These are phyloP conservation scores for Claviceps sp. DNA, from an alignment of 2,329 filamentous ascomycete genomes.

Conservation along the genomic window DNA sequence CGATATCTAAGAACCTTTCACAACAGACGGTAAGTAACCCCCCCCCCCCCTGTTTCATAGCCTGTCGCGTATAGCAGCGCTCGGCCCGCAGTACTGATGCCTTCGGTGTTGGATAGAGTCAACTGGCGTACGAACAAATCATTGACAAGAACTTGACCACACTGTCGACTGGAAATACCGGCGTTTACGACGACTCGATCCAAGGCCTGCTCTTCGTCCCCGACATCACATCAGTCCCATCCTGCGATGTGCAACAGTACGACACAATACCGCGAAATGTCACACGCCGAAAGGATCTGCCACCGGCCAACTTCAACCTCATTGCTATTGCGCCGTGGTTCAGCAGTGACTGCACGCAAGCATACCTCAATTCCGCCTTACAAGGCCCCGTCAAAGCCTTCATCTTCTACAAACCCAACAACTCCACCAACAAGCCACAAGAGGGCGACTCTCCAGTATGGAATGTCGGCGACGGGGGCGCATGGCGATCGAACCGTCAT, in stretches of 20 bases:
- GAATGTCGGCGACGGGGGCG: conserved; percentile 53
- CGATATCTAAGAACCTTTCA: conserved; percentile 43
- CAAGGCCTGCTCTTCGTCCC: conserved; percentile 80
- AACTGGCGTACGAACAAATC: conserved; percentile 39
- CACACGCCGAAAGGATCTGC: conserved; percentile 58
- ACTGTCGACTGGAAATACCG: conserved; percentile 54
- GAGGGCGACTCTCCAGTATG: conserved; percentile 50
- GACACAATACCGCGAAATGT: conserved; percentile 62
- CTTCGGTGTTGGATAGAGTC: conserved; percentile 15
- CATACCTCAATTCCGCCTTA: conserved; percentile 53
- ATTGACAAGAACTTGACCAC: conserved; percentile 54
- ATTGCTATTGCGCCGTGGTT: conserved; percentile 84
- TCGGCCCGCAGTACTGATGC: background rate
- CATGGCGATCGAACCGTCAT: conserved; percentile 57
- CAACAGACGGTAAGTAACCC: conserved; percentile 35
- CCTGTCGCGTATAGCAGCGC: background rate
- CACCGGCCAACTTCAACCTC: conserved; percentile 53
- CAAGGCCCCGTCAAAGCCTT: conserved; percentile 47
- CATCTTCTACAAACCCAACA: conserved; percentile 48
- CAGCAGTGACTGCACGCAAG: conserved; percentile 54
- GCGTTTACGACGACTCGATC: conserved; percentile 45
- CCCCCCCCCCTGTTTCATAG: background rate
- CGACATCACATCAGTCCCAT: conserved; percentile 41
- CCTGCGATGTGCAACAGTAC: conserved; percentile 49
- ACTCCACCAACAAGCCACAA: conserved; percentile 49